Percentiles rank a stretch among this genome's conserved stretches.
These are phyloP conservation scores for Zymoseptoria crescenta DNA, from an alignment of 2,329 filamentous ascomycete genomes.

Conservation along the genomic window DNA sequence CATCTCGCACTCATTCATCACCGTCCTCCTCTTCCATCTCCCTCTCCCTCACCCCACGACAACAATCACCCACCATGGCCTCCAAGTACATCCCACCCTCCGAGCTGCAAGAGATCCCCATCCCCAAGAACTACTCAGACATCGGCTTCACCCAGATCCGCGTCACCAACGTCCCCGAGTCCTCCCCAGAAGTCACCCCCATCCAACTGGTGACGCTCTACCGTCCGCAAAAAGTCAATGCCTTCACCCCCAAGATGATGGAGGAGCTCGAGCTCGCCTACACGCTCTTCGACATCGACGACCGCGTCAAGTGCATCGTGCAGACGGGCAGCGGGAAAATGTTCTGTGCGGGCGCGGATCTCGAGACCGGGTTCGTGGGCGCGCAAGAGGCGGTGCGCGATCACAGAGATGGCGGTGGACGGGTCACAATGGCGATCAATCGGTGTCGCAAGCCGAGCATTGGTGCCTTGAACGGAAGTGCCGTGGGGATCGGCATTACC, in stretches of 20 bases:
- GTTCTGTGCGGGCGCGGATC: conserved; percentile 51
- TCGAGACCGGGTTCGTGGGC: conserved; percentile 45
- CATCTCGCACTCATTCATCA: background rate
- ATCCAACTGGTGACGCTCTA: conserved; percentile 58
- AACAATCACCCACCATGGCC: conserved; percentile 4
- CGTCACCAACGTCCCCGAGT: conserved; percentile 33
- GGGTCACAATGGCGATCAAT: conserved; percentile 47
- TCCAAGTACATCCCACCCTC: conserved; percentile 15
- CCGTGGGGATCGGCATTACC: conserved; percentile 52
- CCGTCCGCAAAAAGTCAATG: conserved; percentile 60
- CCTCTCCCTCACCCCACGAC: background rate
- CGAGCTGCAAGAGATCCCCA: conserved; percentile 12
- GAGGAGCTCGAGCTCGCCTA: conserved; percentile 51
- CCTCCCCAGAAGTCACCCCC: conserved; percentile 49
- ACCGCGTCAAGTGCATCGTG: conserved; percentile 48
- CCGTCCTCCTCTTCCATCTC: background rate
- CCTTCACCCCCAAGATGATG: conserved; percentile 59
- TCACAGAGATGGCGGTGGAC: conserved; percentile 47
- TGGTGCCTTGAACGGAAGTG: conserved; percentile 48
- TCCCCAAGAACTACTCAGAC: conserved; percentile 30
- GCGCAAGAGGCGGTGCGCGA: conserved; percentile 38
- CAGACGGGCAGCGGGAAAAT: conserved; percentile 46
- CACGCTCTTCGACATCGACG: conserved; percentile 45
- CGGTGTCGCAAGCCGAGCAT: conserved; percentile 51
- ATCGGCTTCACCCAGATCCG: conserved; percentile 36